phyloP scores from a whole-genome alignment of 2,329 filamentous ascomycete genomes.

The Didymella arachidicola region DNA sequence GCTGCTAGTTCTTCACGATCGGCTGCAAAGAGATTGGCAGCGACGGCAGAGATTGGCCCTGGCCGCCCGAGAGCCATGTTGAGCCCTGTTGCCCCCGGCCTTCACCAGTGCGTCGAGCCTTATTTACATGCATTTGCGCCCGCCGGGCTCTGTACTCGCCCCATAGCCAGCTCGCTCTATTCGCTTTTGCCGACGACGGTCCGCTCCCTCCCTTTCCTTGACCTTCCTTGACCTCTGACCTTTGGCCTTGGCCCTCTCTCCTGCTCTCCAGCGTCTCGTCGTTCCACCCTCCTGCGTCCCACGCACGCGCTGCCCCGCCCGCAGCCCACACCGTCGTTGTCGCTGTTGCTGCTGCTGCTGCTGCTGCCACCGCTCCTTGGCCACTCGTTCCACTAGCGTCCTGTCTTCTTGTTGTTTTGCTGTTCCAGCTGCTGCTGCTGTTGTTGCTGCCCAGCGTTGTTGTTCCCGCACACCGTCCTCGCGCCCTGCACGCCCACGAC shows the following conservation, averaged over 20 bases:
- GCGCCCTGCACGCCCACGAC: constrained; percentile 21
- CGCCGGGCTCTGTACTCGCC: background rate
- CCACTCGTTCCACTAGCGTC: background rate
- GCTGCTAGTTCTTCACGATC: constrained; percentile 3
- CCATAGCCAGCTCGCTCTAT: constrained; percentile 19
- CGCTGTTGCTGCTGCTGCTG: constrained; percentile 2
- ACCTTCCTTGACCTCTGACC: background rate
- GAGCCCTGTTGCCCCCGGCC: constrained; percentile 1
- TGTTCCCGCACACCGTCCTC: constrained; percentile 9
- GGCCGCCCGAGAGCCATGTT: background rate
- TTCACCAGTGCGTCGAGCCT: background rate
- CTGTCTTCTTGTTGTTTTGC: constrained; percentile 1
- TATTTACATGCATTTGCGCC: constrained; percentile 11
- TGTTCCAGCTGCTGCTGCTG: background rate
- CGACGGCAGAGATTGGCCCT: constrained; percentile 2
- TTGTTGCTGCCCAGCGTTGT: constrained; percentile 2
- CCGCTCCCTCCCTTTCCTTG: constrained; percentile 13
- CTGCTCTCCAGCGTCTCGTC: background rate
- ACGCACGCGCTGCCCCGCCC: constrained; percentile 7
- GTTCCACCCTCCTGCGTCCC: background rate
- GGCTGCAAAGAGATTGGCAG: constrained; percentile 14
- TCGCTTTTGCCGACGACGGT: constrained; percentile 20
- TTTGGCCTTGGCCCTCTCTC: too few species aligned
- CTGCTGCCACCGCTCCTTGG: constrained; percentile 20
- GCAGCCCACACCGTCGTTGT: constrained; percentile 12